Conservation (phyloP, 1,284 basidiomycete genomes). For the Boletus semigastroideus region DNA sequence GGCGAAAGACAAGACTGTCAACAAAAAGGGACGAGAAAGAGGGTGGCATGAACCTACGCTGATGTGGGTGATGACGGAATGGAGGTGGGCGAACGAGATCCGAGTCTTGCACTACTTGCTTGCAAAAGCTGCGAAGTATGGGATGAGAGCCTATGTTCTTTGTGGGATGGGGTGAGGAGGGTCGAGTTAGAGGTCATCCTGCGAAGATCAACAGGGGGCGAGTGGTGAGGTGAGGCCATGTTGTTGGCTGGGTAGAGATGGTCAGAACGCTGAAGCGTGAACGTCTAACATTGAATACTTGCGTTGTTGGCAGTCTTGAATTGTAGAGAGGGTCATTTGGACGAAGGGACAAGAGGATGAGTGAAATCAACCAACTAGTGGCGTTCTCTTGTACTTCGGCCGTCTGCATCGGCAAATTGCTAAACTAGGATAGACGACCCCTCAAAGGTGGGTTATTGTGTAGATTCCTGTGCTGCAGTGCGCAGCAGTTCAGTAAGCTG, state of each 20-base stretch:
- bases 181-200: slow-evolving; percentile 44
- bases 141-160: slow-evolving; percentile 42
- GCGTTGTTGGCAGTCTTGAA: slow-evolving; percentile 20
- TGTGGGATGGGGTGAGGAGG: slow-evolving; percentile 37
- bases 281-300: background rate
- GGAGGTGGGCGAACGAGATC: slow-evolving; percentile 62
- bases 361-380: slow-evolving; percentile 16
- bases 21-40: slow-evolving; percentile 7
- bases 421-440: slow-evolving; percentile 7
- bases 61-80: slow-evolving; percentile 78
- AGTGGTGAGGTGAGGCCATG: slow-evolving; percentile 18
- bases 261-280: background rate
- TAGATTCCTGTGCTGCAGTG: slow-evolving; percentile 4
- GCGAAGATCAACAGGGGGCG: slow-evolving; percentile 42
- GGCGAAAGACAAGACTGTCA: slow-evolving; percentile 8
- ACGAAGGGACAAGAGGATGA: background rate
- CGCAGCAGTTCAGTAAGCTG: slow-evolving; percentile 2
- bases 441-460: slow-evolving; percentile 1
- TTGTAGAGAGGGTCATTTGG: slow-evolving; percentile 7
- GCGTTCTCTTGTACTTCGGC: slow-evolving; percentile 11
- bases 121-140: slow-evolving; percentile 46
- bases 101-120: slow-evolving; percentile 39
- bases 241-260: slow-evolving; percentile 14
- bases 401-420: slow-evolving; percentile 1
- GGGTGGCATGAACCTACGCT: slow-evolving; percentile 43